Percentiles rank a stretch among this genome's conserved stretches.
Evolutionary conservation across 495 filamentous ascomycete genomes (phyloP).

Genomic region (Penicillium herquei): DNA sequence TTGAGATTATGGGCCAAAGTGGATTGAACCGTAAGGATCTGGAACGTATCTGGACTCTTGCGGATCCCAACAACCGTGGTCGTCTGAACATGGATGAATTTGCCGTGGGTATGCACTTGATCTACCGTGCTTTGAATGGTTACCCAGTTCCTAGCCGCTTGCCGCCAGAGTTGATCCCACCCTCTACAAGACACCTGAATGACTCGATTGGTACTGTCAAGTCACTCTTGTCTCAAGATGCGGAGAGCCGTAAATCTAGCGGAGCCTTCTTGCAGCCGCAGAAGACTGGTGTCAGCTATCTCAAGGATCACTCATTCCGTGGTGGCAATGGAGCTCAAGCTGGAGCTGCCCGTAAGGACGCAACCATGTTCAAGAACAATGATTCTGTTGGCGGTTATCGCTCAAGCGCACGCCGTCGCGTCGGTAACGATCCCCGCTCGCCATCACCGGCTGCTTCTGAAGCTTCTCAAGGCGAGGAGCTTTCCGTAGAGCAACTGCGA

Average conservation of each 20-base stretch:
- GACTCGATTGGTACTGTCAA: slow-evolving; percentile 92
- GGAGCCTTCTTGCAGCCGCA: slow-evolving; percentile 88
- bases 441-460: slow-evolving; percentile 71
- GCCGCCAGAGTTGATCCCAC: slow-evolving; percentile 91
- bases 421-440: slow-evolving; percentile 70
- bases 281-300: slow-evolving; percentile 94
- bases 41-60: slow-evolving; percentile 92
- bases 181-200: slow-evolving; percentile 90
- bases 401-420: slow-evolving; percentile 86
- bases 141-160: slow-evolving; percentile 91
- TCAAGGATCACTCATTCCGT: slow-evolving; percentile 94
- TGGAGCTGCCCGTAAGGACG: slow-evolving; percentile 71
- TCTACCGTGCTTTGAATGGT: slow-evolving; percentile 93
- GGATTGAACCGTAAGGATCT: slow-evolving; percentile 86
- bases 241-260: slow-evolving; percentile 76
- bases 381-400: slow-evolving; percentile 82
- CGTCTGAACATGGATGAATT: slow-evolving; percentile 97
- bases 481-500: slow-evolving; percentile 79
- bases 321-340: slow-evolving; percentile 43
- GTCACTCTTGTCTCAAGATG: slow-evolving; percentile 86
- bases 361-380: slow-evolving; percentile 94
- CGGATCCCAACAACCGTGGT: slow-evolving; percentile 90
- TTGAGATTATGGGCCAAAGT: slow-evolving; percentile 97
- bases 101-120: slow-evolving; percentile 98
- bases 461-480: slow-evolving; percentile 69